Evolutionary conservation across 257 asterid species (phyloP).

Genomic region (Gynochthodes officinalis): DNA sequence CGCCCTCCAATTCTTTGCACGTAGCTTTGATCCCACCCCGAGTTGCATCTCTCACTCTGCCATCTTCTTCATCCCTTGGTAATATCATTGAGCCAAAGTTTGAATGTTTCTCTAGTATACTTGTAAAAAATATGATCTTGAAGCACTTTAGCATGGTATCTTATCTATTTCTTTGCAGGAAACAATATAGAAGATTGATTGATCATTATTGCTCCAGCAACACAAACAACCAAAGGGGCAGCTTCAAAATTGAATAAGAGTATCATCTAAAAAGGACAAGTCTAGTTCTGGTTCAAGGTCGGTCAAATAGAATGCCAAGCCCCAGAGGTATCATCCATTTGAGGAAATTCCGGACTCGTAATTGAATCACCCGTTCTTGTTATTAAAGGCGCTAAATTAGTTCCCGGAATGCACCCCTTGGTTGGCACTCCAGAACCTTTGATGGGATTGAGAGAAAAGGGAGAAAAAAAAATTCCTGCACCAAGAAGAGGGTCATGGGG

Average conservation of each 20-base stretch:
- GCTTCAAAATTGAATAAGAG: conserved; percentile 46
- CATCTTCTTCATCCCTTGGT: conserved; percentile 37
- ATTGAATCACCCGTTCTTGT: conserved; percentile 80
- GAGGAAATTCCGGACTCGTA: conserved; percentile 77
- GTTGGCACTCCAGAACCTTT: conserved; percentile 86
- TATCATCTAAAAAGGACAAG: conserved; percentile 50
- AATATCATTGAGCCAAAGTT: too few relatives aligned
- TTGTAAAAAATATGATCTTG: too few relatives aligned
- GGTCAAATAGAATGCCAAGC: conserved; percentile 71
- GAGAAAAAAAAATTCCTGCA: conserved; percentile 42
- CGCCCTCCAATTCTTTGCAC: conserved; percentile 44
- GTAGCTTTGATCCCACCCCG: conserved; percentile 33
- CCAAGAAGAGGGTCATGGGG: too few relatives aligned
- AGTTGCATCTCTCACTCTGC: conserved; percentile 44
- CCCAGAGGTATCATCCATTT: conserved; percentile 87
- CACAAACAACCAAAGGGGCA: too few relatives aligned
- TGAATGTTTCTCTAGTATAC: too few relatives aligned
- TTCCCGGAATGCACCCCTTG: too few relatives aligned
- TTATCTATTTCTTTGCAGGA: too few relatives aligned
- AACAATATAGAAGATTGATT: too few relatives aligned
- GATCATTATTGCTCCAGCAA: too few relatives aligned
- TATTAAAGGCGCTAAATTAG: too few relatives aligned
- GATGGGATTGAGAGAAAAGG: conserved; percentile 66
- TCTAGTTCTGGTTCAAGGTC: conserved; percentile 58
- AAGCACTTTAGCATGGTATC: too few relatives aligned